Conservation (phyloP, 2,329 filamentous ascomycete species). For the Colletotrichum musicola region DNA sequence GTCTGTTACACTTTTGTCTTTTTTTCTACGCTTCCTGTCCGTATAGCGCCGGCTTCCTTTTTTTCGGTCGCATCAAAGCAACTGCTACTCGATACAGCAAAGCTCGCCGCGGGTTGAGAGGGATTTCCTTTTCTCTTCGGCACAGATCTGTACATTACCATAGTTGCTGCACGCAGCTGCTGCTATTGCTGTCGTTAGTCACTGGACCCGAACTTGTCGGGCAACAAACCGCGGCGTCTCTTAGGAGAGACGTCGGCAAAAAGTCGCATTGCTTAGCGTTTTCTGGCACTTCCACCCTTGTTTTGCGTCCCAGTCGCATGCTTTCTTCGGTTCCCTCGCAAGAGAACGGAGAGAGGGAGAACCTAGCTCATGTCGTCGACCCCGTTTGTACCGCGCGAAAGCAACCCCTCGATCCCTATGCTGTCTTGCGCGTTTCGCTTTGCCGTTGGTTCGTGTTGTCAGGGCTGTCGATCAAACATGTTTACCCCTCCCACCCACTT, state of each 20-base stretch:
- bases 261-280: constrained; percentile 41
- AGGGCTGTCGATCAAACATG: constrained; percentile 38
- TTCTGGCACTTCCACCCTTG: constrained; percentile 38
- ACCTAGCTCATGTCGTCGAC: constrained; percentile 25
- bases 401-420: constrained; percentile 29
- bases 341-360: constrained; percentile 2
- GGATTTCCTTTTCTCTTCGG: constrained; percentile 49
- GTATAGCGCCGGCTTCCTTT: constrained; percentile 40
- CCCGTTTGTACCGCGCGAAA: constrained; percentile 31
- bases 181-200: constrained; percentile 49
- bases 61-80: constrained; percentile 50
- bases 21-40: constrained; percentile 36
- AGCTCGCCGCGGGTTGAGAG: constrained; percentile 53
- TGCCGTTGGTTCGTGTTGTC: constrained; percentile 27
- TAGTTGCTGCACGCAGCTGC: constrained; percentile 59
- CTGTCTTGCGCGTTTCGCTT: constrained; percentile 34
- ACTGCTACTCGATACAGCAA: constrained; percentile 52
- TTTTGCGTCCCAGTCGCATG: constrained; percentile 39
- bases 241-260: constrained; percentile 41
- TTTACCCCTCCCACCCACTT: constrained; percentile 31
- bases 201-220: constrained; percentile 35
- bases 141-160: constrained; percentile 69
- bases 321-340: constrained; percentile 5
- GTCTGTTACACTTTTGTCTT: constrained; percentile 46
- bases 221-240: constrained; percentile 29